Percentiles rank a stretch among this genome's conserved stretches.
Conservation (phyloP, 352 stramenopile genomes). For the Phytophthora pluvialis region DNA sequence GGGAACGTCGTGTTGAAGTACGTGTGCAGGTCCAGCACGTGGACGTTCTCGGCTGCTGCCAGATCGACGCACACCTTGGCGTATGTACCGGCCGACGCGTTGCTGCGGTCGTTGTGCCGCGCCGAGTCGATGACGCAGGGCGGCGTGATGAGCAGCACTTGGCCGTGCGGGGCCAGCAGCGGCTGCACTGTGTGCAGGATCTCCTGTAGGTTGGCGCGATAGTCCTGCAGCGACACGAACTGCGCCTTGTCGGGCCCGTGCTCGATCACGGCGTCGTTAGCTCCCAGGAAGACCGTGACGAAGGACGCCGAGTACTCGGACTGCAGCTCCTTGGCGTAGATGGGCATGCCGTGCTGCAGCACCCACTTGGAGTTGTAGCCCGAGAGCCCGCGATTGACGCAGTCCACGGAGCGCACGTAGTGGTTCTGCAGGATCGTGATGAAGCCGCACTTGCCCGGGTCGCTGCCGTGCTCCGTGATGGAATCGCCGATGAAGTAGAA, state of each 20-base stretch:
- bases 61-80: conserved; percentile 53
- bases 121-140: conserved; percentile 47
- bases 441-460: conserved; percentile 50
- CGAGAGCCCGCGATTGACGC: conserved; percentile 58
- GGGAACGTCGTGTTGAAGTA: conserved; percentile 55
- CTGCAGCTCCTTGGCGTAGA: conserved; percentile 44
- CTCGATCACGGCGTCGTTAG: conserved; percentile 66
- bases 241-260: conserved; percentile 42
- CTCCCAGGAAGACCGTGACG: conserved; percentile 61
- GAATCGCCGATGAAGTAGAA: conserved; percentile 70
- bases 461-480: conserved; percentile 57
- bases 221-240: conserved; percentile 55
- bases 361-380: conserved; percentile 73
- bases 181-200: conserved; percentile 38
- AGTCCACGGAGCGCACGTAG: conserved; percentile 61
- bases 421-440: conserved; percentile 49
- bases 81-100: conserved; percentile 52
- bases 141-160: conserved; percentile 46
- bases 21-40: conserved; percentile 58
- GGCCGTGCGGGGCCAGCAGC: conserved; percentile 25
- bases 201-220: conserved; percentile 47
- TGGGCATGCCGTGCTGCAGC: conserved; percentile 36
- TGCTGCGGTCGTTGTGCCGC: conserved; percentile 49
- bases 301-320: conserved; percentile 39
- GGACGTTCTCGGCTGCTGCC: conserved; percentile 38